phyloP scores from a whole-genome alignment of 1,284 basidiomycete genomes.

The Neotropicomus parvogracilis region DNA sequence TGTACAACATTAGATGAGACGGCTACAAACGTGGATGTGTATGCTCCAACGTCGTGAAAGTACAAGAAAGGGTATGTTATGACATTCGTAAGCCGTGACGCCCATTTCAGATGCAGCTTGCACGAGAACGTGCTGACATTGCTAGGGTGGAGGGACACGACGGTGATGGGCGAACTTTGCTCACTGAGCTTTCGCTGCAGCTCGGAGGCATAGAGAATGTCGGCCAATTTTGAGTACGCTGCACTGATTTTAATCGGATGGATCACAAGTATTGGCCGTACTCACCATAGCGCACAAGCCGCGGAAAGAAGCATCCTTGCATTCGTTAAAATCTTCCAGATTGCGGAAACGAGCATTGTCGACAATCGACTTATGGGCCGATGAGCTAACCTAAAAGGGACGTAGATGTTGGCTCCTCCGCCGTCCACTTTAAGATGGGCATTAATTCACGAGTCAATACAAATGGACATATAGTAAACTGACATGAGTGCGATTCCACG shows the following conservation, averaged over 20 bases:
- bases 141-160: slow-evolving; percentile 37
- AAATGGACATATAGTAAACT: slow-evolving; percentile 38
- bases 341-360: slow-evolving; percentile 33
- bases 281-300: slow-evolving; percentile 39
- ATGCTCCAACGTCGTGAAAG: slow-evolving; percentile 38
- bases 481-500: neutral
- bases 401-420: slow-evolving; percentile 30
- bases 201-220: slow-evolving; percentile 37
- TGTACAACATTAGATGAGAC: slow-evolving; percentile 38
- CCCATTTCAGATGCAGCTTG: slow-evolving; percentile 17
- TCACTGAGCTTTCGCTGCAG: slow-evolving; percentile 38
- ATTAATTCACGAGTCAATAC: slow-evolving; percentile 48
- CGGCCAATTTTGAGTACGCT: slow-evolving; percentile 43
- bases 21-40: slow-evolving; percentile 46
- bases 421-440: slow-evolving; percentile 45
- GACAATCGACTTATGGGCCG: slow-evolving; percentile 20
- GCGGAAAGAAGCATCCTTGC: slow-evolving; percentile 25
- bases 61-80: slow-evolving; percentile 36
- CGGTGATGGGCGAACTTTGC: slow-evolving; percentile 30
- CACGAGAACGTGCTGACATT: slow-evolving; percentile 41
- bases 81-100: slow-evolving; percentile 26
- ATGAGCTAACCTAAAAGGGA: slow-evolving; percentile 24
- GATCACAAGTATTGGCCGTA: neutral
- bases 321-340: slow-evolving; percentile 42
- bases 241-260: neutral